Conservation (phyloP, 345 rosid genomes). For the Cardamine occulta region DNA sequence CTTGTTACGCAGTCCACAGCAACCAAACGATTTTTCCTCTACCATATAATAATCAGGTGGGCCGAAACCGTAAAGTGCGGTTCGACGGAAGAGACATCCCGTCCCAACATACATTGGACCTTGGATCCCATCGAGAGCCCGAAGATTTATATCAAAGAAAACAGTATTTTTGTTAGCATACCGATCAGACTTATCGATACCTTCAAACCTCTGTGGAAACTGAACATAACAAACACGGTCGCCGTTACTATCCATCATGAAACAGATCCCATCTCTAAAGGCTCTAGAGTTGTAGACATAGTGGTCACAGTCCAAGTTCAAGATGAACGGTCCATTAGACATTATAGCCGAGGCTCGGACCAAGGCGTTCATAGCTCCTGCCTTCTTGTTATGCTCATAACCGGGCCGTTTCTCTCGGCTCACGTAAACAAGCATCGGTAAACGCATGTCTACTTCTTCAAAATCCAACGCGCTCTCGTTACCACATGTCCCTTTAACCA, state of each 20-base stretch:
- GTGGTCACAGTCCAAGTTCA: constrained; percentile 87
- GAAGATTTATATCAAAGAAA: constrained; percentile 79
- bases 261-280: constrained; percentile 82
- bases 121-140: constrained; percentile 86
- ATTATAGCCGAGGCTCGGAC: constrained; percentile 82
- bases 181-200: constrained; percentile 81
- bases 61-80: constrained; percentile 76
- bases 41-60: constrained; percentile 55
- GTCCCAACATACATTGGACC: constrained; percentile 93
- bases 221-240: constrained; percentile 69
- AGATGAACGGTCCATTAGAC: constrained; percentile 90
- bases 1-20: constrained; percentile 50
- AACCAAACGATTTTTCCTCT: constrained; percentile 36
- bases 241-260: constrained; percentile 82
- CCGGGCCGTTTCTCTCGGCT: constrained; percentile 89
- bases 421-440: constrained; percentile 80
- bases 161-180: constrained; percentile 88
- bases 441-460: constrained; percentile 71
- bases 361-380: constrained; percentile 92
- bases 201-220: constrained; percentile 91
- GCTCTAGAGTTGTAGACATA: constrained; percentile 75
- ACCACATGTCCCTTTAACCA: constrained; percentile 39
- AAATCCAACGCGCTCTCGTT: constrained; percentile 42
- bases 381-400: constrained; percentile 90
- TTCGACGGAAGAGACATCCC: constrained; percentile 83